A percentile compares a stretch with the other conserved stretches of the same genome.
Evolutionary conservation across 352 stramenopile species (phyloP).

Genomic region (Blastocystis sp.): DNA sequence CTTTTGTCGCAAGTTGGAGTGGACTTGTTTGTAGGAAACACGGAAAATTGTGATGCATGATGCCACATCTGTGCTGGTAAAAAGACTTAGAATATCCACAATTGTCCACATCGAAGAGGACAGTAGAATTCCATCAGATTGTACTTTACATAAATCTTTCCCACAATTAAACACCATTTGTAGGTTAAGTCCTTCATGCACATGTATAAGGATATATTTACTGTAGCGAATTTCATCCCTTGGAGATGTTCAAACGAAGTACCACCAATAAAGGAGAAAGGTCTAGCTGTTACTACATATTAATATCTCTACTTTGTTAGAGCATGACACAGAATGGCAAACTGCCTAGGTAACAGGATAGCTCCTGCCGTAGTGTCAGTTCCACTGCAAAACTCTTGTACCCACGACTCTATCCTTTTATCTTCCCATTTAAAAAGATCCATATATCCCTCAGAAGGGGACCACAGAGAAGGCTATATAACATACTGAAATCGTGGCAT

Average conservation of each 20-base stretch:
- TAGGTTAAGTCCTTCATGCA: not conserved
- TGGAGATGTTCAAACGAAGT: not conserved
- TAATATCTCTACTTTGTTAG: not conserved
- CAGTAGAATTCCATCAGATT: constrained; percentile 17
- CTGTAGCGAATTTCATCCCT: not conserved
- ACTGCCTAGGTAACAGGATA: constrained; percentile 6
- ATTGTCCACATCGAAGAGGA: not conserved
- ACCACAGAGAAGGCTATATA: not conserved
- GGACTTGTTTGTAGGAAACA: constrained; percentile 31
- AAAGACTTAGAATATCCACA: not conserved
- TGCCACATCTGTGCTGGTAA: not conserved
- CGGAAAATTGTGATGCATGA: not conserved
- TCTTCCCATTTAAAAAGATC: not conserved
- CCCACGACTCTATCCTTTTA: not conserved
- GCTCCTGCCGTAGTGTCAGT: not conserved
- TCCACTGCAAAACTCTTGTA: not conserved
- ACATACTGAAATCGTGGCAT: not conserved
- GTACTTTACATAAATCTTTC: constrained; percentile 38
- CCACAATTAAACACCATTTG: not conserved
- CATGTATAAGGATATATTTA: not conserved
- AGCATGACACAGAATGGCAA: not conserved
- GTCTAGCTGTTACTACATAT: not conserved
- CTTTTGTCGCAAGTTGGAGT: constrained; percentile 47
- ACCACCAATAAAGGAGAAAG: not conserved
- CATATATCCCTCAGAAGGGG: not conserved